These are phyloP conservation scores for Lactifluus subvellereus DNA, from an alignment of 768 basidiomycete genomes.

Conservation along the genomic window DNA sequence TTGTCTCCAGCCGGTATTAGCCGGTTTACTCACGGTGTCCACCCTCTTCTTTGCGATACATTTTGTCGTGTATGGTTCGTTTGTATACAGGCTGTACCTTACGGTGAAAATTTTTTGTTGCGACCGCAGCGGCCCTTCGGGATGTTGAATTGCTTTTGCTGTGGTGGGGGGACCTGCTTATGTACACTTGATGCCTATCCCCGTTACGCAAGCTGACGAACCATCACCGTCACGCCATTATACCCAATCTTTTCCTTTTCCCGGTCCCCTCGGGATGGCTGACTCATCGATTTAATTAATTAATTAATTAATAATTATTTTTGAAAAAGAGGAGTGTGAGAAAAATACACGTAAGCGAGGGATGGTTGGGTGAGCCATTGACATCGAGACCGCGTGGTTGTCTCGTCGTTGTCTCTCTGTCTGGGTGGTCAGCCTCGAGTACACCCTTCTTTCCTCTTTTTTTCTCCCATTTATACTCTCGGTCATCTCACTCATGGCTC, in stretches of 20 bases:
- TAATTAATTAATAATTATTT: too few relatives aligned
- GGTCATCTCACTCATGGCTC: constrained; percentile 5
- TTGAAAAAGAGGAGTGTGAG: background rate
- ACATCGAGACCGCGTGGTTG: constrained; percentile 2
- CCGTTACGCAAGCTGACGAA: background rate
- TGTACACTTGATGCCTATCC: constrained; percentile 9
- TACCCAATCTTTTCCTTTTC: background rate
- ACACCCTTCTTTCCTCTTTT: background rate
- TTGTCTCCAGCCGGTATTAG: constrained; percentile 22
- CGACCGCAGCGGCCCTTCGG: background rate
- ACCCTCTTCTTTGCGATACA: constrained; percentile 1
- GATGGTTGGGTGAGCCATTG: background rate
- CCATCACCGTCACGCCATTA: background rate
- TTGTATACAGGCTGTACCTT: background rate
- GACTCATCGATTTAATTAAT: background rate
- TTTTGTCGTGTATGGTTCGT: background rate
- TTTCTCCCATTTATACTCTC: background rate
- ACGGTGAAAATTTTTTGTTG: background rate
- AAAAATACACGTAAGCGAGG: background rate
- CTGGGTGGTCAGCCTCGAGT: constrained; percentile 11
- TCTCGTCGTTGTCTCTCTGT: constrained; percentile 5
- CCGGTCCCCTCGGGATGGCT: constrained; percentile 1
- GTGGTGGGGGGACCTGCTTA: constrained; percentile 10
- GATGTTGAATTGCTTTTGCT: constrained; percentile 11
- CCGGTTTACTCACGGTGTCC: constrained; percentile 25